phyloP scores from a whole-genome alignment of 192 early-diverging fungal genomes.

The Glomus cerebriforme region DNA sequence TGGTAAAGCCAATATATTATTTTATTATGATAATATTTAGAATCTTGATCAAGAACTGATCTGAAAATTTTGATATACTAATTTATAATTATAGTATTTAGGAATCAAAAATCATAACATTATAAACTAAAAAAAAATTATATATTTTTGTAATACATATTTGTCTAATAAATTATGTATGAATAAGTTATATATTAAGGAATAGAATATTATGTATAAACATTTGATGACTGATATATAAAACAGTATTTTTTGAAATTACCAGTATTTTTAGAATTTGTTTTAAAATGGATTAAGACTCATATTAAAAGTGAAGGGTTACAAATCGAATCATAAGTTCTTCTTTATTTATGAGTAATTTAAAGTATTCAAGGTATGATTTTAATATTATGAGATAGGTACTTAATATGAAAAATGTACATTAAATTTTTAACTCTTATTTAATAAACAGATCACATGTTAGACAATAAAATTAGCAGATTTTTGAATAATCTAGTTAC shows the following conservation, averaged over 20 bases:
- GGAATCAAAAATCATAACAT: no score
- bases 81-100: no score
- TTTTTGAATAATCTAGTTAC: no score
- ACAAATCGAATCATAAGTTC: conserved; percentile 2
- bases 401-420: not conserved
- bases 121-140: no score
- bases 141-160: no score
- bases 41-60: no score
- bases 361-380: conserved; percentile 1
- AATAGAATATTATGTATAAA: not conserved
- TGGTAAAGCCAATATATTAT: no score
- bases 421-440: conserved; percentile 16
- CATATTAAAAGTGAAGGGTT: conserved; percentile 6
- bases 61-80: no score
- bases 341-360: conserved; percentile 1
- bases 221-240: not conserved
- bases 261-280: conserved; percentile 22
- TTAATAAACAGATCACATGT: not conserved
- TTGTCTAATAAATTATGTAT: no score
- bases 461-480: conserved; percentile 2
- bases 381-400: conserved; percentile 15
- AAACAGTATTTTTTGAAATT: not conserved
- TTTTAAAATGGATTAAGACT: conserved; percentile 4
- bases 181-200: no score
- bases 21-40: no score